Evolutionary conservation across 176 grass and related monocot genomes (phyloP).

Genomic region (Musa schizocarpa): DNA sequence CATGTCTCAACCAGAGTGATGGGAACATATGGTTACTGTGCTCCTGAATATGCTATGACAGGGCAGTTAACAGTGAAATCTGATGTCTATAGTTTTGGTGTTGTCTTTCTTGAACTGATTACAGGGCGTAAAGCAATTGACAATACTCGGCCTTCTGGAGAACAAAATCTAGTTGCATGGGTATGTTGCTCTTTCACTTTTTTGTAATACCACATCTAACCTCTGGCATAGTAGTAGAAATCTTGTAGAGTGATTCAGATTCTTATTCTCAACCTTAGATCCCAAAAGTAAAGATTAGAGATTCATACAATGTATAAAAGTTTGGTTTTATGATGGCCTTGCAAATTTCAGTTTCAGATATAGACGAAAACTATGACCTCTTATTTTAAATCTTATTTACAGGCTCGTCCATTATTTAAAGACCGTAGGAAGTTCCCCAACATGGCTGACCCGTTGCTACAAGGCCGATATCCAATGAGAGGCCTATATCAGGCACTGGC

Average conservation of each 20-base stretch:
- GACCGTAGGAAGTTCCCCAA: constrained; percentile 91
- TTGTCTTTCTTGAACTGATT: constrained; percentile 96
- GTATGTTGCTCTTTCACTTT: constrained; percentile 28
- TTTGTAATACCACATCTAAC: not conserved
- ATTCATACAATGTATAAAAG: too few species aligned
- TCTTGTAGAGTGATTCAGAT: not conserved
- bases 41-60: constrained; percentile 99
- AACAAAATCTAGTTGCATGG: constrained; percentile 94
- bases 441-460: constrained; percentile 90
- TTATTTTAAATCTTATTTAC: constrained; percentile 31
- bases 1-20: constrained; percentile 96
- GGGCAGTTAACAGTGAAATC: constrained; percentile 93
- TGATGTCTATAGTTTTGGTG: constrained; percentile 98
- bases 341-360: not conserved
- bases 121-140: constrained; percentile 92
- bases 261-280: too few species aligned
- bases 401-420: constrained; percentile 95
- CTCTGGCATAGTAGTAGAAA: too few species aligned
- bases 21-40: constrained; percentile 98
- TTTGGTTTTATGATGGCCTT: too few species aligned
- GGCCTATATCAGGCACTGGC: constrained; percentile 92
- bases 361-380: not conserved
- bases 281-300: too few species aligned
- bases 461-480: constrained; percentile 74
- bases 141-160: constrained; percentile 47